Conservation (phyloP, 495 filamentous ascomycete genomes). For the Lophium mytilinum region DNA sequence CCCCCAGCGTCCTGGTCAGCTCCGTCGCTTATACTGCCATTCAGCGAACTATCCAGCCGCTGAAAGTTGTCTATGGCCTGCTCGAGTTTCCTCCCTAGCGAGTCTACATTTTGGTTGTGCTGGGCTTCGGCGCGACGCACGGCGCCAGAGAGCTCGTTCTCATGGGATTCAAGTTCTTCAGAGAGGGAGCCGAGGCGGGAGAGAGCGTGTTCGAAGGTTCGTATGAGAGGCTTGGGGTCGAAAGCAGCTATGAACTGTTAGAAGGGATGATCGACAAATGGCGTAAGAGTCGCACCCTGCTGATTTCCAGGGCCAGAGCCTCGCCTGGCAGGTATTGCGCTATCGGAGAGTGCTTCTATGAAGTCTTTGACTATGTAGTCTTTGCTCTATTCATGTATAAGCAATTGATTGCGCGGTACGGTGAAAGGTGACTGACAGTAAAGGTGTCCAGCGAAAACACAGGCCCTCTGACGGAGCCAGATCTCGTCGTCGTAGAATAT, state of each 20-base stretch:
- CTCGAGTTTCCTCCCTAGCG: slow-evolving; percentile 77
- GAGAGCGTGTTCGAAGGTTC: slow-evolving; percentile 86
- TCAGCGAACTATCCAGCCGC: slow-evolving; percentile 72
- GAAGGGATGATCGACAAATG: not conserved
- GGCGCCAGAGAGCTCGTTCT: slow-evolving; percentile 82
- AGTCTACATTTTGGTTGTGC: slow-evolving; percentile 80
- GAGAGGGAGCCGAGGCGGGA: slow-evolving; percentile 70
- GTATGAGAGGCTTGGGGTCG: slow-evolving; percentile 94
- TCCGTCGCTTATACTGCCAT: slow-evolving; percentile 40
- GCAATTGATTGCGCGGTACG: not conserved
- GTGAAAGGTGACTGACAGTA: slow-evolving; percentile 37
- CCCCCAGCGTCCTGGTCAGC: slow-evolving; percentile 56
- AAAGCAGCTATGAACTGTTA: slow-evolving; percentile 47
- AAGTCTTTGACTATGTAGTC: slow-evolving; percentile 99
- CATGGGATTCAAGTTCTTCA: slow-evolving; percentile 72
- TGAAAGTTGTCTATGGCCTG: slow-evolving; percentile 87
- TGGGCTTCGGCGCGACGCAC: slow-evolving; percentile 88
- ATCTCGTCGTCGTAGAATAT: slow-evolving; percentile 7
- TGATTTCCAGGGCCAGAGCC: slow-evolving; percentile 52
- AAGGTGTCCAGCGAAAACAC: slow-evolving; percentile 83
- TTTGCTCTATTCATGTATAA: slow-evolving; percentile 38
- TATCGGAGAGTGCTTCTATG: slow-evolving; percentile 85
- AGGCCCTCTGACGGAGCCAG: slow-evolving; percentile 46
- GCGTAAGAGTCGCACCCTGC: slow-evolving; percentile 1
- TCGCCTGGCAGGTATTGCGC: slow-evolving; percentile 62